Conservation (phyloP, 495 filamentous ascomycete genomes). For the Aspergillus indologenus region DNA sequence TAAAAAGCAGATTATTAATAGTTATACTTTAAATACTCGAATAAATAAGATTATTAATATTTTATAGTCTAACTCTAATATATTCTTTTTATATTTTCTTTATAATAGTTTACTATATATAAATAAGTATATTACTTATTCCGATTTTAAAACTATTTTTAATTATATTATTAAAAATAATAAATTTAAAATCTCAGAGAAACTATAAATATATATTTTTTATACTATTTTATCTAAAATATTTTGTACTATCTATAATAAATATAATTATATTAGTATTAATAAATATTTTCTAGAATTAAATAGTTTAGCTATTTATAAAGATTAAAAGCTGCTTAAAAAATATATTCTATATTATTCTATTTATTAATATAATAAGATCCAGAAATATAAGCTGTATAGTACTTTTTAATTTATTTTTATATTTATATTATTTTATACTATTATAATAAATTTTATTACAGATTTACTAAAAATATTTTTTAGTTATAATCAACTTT, state of each 20-base stretch:
- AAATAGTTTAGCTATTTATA: neutral
- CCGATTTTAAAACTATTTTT: neutral
- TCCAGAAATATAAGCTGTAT: neutral
- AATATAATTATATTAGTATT: neutral
- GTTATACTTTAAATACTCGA: too few relatives aligned
- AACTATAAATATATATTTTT: neutral
- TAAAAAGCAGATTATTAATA: neutral
- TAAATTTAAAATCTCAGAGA: neutral
- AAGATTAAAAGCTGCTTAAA: neutral
- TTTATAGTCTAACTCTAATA: neutral
- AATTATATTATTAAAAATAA: neutral
- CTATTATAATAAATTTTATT: neutral
- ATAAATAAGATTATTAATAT: slow-evolving; percentile 1
- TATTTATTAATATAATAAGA: neutral
- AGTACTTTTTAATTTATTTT: neutral
- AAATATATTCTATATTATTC: neutral
- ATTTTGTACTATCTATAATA: slow-evolving; percentile 1
- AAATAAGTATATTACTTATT: neutral
- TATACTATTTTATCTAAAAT: neutral
- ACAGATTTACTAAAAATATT: neutral
- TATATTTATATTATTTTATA: neutral
- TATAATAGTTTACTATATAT: neutral
- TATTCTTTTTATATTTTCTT: neutral
- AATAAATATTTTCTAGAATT: neutral
- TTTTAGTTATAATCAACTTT: neutral